These are phyloP conservation scores for Myochromella boudieri DNA, from an alignment of 768 basidiomycete genomes.

Conservation along the genomic window DNA sequence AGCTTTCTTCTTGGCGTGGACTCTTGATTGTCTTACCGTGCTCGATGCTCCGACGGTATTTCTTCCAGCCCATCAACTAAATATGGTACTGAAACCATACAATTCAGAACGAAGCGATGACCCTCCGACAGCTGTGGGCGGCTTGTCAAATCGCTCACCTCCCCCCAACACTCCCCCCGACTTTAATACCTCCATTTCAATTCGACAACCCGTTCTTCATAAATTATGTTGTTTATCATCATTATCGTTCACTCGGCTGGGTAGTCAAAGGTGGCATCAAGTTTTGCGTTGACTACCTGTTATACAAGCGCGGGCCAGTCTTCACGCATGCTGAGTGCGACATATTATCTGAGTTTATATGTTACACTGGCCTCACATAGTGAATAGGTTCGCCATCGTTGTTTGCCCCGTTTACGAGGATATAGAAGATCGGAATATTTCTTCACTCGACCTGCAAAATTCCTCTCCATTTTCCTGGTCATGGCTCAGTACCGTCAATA, in stretches of 20 bases:
- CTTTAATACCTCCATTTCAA: slow-evolving; percentile 32
- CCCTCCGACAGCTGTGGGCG: slow-evolving; percentile 59
- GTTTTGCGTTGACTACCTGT: slow-evolving; percentile 92
- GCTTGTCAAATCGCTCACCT: slow-evolving; percentile 60
- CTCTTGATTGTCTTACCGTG: slow-evolving; percentile 77
- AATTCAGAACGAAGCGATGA: slow-evolving; percentile 52
- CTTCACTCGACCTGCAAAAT: slow-evolving; percentile 65
- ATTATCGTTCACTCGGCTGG: slow-evolving; percentile 96
- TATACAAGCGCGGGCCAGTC: slow-evolving; percentile 93
- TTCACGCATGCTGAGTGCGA: slow-evolving; percentile 94
- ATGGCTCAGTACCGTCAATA: slow-evolving; percentile 95
- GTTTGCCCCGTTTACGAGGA: slow-evolving; percentile 91
- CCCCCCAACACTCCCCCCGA: slow-evolving; percentile 35
- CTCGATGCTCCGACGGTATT: slow-evolving; percentile 65
- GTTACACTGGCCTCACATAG: background rate
- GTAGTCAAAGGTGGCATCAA: slow-evolving; percentile 95
- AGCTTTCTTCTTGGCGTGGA: slow-evolving; percentile 87
- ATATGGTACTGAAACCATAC: too few species aligned
- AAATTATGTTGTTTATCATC: slow-evolving; percentile 89
- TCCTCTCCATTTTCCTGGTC: slow-evolving; percentile 82
- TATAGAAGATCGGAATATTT: slow-evolving; percentile 62
- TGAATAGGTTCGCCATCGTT: slow-evolving; percentile 81
- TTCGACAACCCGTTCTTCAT: slow-evolving; percentile 94
- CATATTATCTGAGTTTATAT: too few species aligned
- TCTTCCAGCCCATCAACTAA: slow-evolving; percentile 4